Evolutionary conservation across 2,329 filamentous ascomycete species (phyloP), one percentile per base, ranked within the genome.

Genomic region (Stemphylium vesicarium): DNA sequence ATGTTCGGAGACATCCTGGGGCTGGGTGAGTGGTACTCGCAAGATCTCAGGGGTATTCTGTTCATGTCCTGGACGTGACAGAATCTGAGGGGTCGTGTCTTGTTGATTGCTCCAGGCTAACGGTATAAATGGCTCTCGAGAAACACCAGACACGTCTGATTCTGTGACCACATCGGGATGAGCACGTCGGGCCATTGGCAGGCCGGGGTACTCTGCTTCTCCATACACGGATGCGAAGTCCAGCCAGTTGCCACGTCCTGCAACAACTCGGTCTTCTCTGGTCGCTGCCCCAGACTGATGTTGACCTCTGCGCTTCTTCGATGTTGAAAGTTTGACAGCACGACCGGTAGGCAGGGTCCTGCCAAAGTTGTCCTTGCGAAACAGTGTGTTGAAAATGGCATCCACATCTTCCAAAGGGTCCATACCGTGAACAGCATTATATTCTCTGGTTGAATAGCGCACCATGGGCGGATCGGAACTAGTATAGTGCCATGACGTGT

Each of bases 401-500:
- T 66, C 53, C 10, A 65, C 53, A 18, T 68, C 65, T 31, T 65
- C 60, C 10, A 69, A 42, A 24, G 57, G 59, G 13, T 61, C 62
- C 9, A 13, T 45, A 12, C 65, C 43, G 1, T 52, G 37, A 43
- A 9, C 53, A 50, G 22, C 61, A 29, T 12, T 57, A 57, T 69
- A 70, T 15, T 71, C 55, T 3, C 42, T 57, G 0, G 53, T 52
- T 4, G 64, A 62, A 24, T 56, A 64, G 22, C 50, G 56, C 3
- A 69, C 56, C 63, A 69, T 69, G 3, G 51, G 29, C 29, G 65
- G 59, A 5, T 47, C 16, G 8, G 42, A 15, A 15, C 36, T 44
- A 4, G 40, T 46, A 49, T 50, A 53, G 33, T 69, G 63, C 66
- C 66, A 71, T 18, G 63, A 68, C 22, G 59, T 50, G 5, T 63